Conservation (phyloP, 2,329 filamentous ascomycete species). For the Botryotinia convoluta region DNA sequence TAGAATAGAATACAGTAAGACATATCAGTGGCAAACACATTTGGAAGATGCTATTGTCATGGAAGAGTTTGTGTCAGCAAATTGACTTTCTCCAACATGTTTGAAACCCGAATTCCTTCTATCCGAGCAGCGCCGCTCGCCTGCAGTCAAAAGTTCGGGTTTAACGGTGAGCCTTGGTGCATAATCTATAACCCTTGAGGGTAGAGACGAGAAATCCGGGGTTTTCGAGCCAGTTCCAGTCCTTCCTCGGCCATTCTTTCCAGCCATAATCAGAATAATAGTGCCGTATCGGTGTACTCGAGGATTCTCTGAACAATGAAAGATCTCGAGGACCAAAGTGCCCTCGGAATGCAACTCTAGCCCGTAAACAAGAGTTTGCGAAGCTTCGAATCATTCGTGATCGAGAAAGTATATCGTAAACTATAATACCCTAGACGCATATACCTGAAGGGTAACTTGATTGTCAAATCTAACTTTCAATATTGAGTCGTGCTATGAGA, state of each 20-base stretch:
- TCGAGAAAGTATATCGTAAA: background rate
- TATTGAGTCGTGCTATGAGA: background rate
- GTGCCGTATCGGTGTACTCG: constrained; percentile 6
- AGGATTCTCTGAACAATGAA: background rate
- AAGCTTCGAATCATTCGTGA: background rate
- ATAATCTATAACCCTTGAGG: constrained; percentile 17
- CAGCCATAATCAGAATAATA: constrained; percentile 11
- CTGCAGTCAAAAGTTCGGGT: background rate
- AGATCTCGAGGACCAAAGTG: background rate
- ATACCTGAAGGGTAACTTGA: background rate
- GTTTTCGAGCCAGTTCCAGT: constrained; percentile 13
- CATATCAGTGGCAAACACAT: constrained; percentile 16
- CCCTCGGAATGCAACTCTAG: background rate
- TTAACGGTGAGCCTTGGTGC: constrained; percentile 15
- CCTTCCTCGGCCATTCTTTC: constrained; percentile 6
- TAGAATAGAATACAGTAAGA: constrained; percentile 5
- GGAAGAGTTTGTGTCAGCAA: background rate
- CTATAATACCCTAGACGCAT: background rate
- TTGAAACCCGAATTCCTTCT: background rate
- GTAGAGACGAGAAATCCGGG: constrained; percentile 16
- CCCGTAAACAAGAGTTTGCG: background rate
- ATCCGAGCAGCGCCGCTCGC: constrained; percentile 2
- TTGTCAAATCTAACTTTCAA: background rate
- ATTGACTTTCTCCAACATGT: background rate
- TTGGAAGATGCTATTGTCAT: background rate